phyloP scores from a whole-genome alignment of 164 flowering plant genomes.

The Vitis cinerea region DNA sequence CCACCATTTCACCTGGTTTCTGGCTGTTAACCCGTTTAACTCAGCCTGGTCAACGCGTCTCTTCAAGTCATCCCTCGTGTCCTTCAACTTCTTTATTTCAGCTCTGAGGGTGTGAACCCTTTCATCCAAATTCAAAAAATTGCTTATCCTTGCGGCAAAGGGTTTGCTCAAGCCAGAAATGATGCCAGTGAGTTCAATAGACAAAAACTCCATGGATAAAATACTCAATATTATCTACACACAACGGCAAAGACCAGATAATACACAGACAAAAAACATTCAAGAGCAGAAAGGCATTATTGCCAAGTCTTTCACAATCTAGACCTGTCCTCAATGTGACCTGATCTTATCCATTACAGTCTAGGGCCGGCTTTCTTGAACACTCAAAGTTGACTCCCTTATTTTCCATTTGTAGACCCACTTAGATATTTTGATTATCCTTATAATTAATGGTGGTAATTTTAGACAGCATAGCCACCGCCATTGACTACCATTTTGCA shows the following conservation, averaged over 20 bases:
- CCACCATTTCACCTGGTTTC: constrained; percentile 29
- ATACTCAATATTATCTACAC: neutral
- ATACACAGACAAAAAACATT: too few relatives aligned
- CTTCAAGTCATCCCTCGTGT: constrained; percentile 29
- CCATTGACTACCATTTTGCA: neutral
- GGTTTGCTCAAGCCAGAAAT: constrained; percentile 2
- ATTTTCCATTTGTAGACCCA: too few relatives aligned
- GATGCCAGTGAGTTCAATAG: neutral
- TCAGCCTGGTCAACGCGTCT: constrained; percentile 17
- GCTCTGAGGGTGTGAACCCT: constrained; percentile 4
- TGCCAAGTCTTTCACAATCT: too few relatives aligned
- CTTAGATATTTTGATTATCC: too few relatives aligned
- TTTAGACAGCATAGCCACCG: too few relatives aligned
- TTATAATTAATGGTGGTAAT: too few relatives aligned
- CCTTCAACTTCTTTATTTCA: constrained; percentile 25
- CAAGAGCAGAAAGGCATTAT: too few relatives aligned
- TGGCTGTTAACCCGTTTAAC: constrained; percentile 12
- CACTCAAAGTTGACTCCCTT: too few relatives aligned
- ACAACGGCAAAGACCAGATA: too few relatives aligned
- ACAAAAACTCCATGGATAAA: constrained; percentile 8
- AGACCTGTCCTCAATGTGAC: too few relatives aligned
- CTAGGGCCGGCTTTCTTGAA: too few relatives aligned
- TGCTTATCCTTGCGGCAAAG: neutral
- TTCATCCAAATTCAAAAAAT: constrained; percentile 14
- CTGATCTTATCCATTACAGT: too few relatives aligned